These are phyloP conservation scores for Ophioceras dolichostomum DNA, from an alignment of 2,329 filamentous ascomycete genomes.

Conservation along the genomic window DNA sequence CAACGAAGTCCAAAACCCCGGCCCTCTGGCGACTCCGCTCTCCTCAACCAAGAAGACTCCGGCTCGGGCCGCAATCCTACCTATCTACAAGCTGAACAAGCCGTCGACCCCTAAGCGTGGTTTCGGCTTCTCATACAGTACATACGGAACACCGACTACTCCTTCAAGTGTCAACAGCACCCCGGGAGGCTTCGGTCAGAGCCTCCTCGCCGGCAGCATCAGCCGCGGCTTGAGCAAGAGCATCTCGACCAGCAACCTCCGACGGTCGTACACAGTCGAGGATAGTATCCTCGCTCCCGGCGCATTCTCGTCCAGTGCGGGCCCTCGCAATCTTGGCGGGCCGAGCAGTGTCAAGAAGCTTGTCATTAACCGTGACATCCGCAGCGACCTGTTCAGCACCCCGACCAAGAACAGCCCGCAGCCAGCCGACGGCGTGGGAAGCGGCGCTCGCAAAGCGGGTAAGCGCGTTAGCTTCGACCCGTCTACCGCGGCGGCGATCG, in stretches of 20 bases:
- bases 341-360: conserved; percentile 74
- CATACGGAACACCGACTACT: conserved; percentile 71
- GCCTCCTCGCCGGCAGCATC: conserved; percentile 52
- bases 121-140: conserved; percentile 88
- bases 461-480: conserved; percentile 92
- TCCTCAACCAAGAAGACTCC: conserved; percentile 57
- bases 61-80: conserved; percentile 64
- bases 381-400: conserved; percentile 57
- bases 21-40: conserved; percentile 83
- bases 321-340: conserved; percentile 52
- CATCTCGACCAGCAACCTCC: conserved; percentile 75
- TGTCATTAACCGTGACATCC: conserved; percentile 79
- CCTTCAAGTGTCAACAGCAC: conserved; percentile 57
- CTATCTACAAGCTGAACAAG: conserved; percentile 75
- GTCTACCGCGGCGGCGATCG: conserved; percentile 32
- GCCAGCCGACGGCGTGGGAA: conserved; percentile 20
- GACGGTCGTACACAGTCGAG: conserved; percentile 68
- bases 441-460: conserved; percentile 45
- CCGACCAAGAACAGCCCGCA: conserved; percentile 39
- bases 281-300: conserved; percentile 80
- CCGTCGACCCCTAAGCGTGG: conserved; percentile 75
- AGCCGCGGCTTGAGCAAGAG: conserved; percentile 72
- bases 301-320: conserved; percentile 62
- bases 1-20: conserved; percentile 57
- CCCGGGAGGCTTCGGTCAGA: conserved; percentile 54